A percentile compares a stretch with the other conserved stretches of the same genome.
Evolutionary conservation across 345 rosid genomes (phyloP).

Genomic region (Barbarea vulgaris): DNA sequence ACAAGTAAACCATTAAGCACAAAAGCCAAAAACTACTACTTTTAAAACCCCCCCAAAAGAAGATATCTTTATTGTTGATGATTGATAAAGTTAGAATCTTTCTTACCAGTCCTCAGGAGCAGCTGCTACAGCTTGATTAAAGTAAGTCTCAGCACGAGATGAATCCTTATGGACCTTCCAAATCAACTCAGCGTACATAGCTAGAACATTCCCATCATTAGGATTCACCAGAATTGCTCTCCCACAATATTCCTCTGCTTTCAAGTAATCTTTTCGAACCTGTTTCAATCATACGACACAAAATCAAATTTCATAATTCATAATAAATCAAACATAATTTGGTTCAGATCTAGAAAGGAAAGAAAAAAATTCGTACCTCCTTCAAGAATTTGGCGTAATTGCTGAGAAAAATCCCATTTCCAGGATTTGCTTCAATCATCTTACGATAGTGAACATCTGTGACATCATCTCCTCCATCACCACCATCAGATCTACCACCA

Average conservation of each 20-base stretch:
- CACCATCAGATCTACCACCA: conserved; percentile 51
- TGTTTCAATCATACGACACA: conserved; percentile 33
- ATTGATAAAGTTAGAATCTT: background rate
- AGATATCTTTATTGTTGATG: background rate
- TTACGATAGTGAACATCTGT: conserved; percentile 68
- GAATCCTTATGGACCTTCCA: conserved; percentile 75
- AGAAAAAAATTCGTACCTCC: conserved; percentile 49
- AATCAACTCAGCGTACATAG: conserved; percentile 81
- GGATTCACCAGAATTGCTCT: conserved; percentile 73
- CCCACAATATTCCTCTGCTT: conserved; percentile 84
- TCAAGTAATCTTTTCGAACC: conserved; percentile 64
- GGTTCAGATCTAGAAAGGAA: conserved; percentile 13
- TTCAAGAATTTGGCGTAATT: conserved; percentile 88
- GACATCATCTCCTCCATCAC: conserved; percentile 46
- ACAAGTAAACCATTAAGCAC: background rate
- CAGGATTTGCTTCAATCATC: conserved; percentile 89
- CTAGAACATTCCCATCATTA: conserved; percentile 69
- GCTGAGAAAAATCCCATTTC: conserved; percentile 70
- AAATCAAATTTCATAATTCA: background rate
- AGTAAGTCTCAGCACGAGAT: conserved; percentile 73
- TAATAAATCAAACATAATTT: background rate
- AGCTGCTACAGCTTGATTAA: conserved; percentile 77
- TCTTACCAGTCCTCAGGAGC: conserved; percentile 82
- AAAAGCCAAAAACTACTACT: background rate
- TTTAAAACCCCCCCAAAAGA: background rate